Base-by-base conservation (phyloP, 2,329 filamentous ascomycete genomes). In the Aspergillus hiratsukae region DNA sequence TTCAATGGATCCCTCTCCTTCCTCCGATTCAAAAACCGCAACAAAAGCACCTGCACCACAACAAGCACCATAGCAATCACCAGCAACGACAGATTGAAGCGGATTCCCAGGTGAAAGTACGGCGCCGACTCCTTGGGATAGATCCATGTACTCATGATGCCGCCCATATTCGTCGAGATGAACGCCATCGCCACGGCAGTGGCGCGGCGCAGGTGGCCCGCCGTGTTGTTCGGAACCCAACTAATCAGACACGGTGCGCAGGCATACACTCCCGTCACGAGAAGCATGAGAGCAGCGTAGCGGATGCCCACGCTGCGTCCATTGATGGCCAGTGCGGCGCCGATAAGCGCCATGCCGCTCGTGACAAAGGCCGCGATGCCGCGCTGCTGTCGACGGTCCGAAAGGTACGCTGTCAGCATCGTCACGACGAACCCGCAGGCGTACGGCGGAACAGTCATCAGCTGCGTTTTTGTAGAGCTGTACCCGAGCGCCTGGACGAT, bases 381-480 rank as follows among this genome's bases (percentile, higher is more conserved):
- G 25, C 70, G 67, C 55, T 61, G 62, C 28, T 66, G 58, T 25
- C 65, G 64, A 23, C 54, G 60, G 48, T 72, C 70, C 14, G 69
- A 66, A 40, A 70, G 23, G 56, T 61, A 66, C 1, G 67, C 67
- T 11, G 67, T 58, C 2, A 61, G 49, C 31, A 72, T 61, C 0
- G 65, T 66, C 2, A 61, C 53, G 17, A 60, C 41, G 37, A 64
- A 63, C 59, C 67, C 31, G 62, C 54, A 49, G 61, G 52, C 61
- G 46, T 71, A 72, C 1, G 69, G 66, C 0, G 70, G 68, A 5
- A 72, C 69, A 1, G 70, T 72, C 57, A 72, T 58, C 5, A 72
- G 62, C 53, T 72, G 70, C 10, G 69, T 68, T 4, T 58, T 55
- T 43, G 64, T 60, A 41, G 62, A 52, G 41, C 46, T 61, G 57